Evolutionary conservation across 2,329 filamentous ascomycete species (phyloP), one percentile per base, ranked within the genome.

Genomic region (Fusarium subtropicale): DNA sequence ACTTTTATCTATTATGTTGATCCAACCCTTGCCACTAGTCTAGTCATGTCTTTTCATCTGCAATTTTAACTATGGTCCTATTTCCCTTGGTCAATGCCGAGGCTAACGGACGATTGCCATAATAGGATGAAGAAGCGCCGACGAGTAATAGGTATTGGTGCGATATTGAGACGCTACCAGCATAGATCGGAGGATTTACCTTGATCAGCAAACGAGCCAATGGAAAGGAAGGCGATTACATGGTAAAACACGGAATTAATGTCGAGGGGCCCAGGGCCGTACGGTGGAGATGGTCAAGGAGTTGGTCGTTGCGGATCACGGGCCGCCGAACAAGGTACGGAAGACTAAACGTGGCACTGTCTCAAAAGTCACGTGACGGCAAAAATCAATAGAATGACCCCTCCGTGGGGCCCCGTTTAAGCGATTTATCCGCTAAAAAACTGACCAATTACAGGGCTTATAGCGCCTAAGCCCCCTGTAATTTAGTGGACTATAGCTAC

Each of bases 1-100:
- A 56, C 12, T 50, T 58, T 55, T 68, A 61, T 58, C 22, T 28
- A 11, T 26, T 16, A 24, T 3, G 7, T 30, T n/a, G 11, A 39
- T 16, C 18, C n/a, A 1, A 39, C 33, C 54, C 51, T 38, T 59
- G 28, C 22, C 24, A 11, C 24, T 22, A 38, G 11, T 18, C 10
- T 22, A 38, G 11, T 18, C 10, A 45, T 39, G 33, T 15, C 26
- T 18, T 26, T 12, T 12, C n/a, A 15, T 28, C 5, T 12, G 39
- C 28, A 47, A 42, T 47, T 45, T 64, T 24, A 20, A 38, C 26
- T 16, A 38, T 44, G 16, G 18, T n/a, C 33, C 30, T 31, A 64
- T 58, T 58, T 64, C 20, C 39, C 22, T 11, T 20, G 9, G n/a
- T 30, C 34, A 52, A 38, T 65, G 55, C 67, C 67, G 67, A 71